These are phyloP conservation scores for Colletotrichum cordylinicola DNA, from an alignment of 2,329 filamentous ascomycete species.

Conservation along the genomic window DNA sequence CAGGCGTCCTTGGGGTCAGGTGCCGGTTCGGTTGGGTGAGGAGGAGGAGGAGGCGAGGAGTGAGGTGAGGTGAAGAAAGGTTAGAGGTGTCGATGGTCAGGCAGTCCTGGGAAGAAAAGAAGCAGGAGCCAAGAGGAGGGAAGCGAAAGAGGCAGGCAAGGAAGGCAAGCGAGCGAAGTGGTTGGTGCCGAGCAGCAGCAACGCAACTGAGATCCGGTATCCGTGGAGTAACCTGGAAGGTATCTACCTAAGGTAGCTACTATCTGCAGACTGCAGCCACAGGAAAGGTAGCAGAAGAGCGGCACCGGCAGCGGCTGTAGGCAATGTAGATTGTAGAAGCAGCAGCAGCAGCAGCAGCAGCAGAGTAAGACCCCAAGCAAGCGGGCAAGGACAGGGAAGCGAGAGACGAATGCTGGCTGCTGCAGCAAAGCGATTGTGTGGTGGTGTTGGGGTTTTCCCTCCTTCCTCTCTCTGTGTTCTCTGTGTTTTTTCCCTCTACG, in stretches of 20 bases:
- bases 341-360: neutral
- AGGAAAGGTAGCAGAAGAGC: neutral
- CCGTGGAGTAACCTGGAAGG: neutral
- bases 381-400: slow-evolving; percentile 9
- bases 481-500: neutral
- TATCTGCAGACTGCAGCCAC: slow-evolving; percentile 12
- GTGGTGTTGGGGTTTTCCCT: neutral
- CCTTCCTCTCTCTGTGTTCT: neutral
- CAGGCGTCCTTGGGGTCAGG: neutral
- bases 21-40: neutral
- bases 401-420: neutral
- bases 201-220: neutral
- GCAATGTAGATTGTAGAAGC: neutral
- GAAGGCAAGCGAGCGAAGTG: slow-evolving; percentile 2
- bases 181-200: slow-evolving; percentile 3
- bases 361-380: neutral
- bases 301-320: neutral
- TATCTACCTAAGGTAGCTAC: neutral
- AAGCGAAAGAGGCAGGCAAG: slow-evolving; percentile 5
- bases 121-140: slow-evolving; percentile 7
- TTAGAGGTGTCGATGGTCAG: slow-evolving; percentile 2
- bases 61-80: neutral
- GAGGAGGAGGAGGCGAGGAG: neutral
- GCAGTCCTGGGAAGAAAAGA: slow-evolving; percentile 11
- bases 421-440: slow-evolving; percentile 14